A percentile compares a stretch with the other conserved stretches of the same genome.
Conservation (phyloP, 228 moss, liverwort and hornwort species). For the Sphagnum fallax region DNA sequence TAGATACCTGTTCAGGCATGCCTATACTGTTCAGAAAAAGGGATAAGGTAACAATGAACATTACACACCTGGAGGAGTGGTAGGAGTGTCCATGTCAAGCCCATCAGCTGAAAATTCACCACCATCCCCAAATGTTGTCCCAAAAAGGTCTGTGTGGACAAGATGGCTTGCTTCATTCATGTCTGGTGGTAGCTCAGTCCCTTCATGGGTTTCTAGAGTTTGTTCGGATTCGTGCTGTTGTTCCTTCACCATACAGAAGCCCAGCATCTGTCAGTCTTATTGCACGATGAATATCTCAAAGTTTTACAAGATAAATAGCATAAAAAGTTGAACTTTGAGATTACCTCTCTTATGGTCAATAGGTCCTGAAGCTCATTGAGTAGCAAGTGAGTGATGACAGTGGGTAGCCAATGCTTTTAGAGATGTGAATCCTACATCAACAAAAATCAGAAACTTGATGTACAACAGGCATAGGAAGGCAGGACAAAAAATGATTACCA, state of each 20-base stretch:
- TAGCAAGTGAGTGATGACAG: not conserved
- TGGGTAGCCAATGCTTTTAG: not conserved
- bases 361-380: too few relatives aligned
- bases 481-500: not conserved
- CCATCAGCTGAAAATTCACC: not conserved
- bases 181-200: not conserved
- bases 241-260: too few relatives aligned
- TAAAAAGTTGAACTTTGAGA: not conserved
- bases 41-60: too few relatives aligned
- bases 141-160: conserved; percentile 2
- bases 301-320: not conserved
- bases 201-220: conserved; percentile 5
- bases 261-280: not conserved
- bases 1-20: too few relatives aligned
- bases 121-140: not conserved
- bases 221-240: not conserved
- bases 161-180: not conserved
- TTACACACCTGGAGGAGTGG: conserved; percentile 7
- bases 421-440: too few relatives aligned
- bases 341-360: too few relatives aligned
- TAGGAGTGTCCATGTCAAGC: not conserved
- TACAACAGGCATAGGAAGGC: too few relatives aligned
- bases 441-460: too few relatives aligned
- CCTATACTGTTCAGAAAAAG: too few relatives aligned
- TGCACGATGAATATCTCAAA: not conserved